Evolutionary conservation across 2,329 filamentous ascomycete genomes (phyloP), one percentile per base, ranked within the genome.

Genomic region (Lomentospora prolificans): DNA sequence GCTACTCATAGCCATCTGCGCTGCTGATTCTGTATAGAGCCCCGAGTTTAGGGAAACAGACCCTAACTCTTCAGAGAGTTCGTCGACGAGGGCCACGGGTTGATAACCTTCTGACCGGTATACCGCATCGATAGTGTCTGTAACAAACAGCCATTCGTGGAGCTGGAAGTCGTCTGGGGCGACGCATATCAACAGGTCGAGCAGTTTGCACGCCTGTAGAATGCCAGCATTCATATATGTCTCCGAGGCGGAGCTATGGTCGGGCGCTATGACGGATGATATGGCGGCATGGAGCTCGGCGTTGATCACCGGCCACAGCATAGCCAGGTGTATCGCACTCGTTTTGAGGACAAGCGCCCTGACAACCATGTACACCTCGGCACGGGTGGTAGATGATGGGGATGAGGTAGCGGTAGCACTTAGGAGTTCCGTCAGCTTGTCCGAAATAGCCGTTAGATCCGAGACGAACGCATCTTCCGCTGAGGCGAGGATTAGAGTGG

Each of bases 121-220:
- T 31, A 99, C 88, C 1, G 94, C 91, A 64, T 99, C 94, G 60
- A 96, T 91, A 12, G 92, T 97, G 69, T 99, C 94, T 1, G 90
- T 95, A 56, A 99, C 85, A 69, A 96, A 99, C 3, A 97, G 81
- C 94, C 94, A 99, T 73, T 96, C 90, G 64, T 95, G 87, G n/a
- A 97, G 80, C 69, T 97, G 94, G 71, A 97, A 99, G 67, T 99
- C 94, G 62, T 99, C 94, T 0, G 91, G 92, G 3, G 88, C 86
- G 6, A 91, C 77, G 46, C 90, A 85, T 12, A 97, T 80, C n/a
- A 99, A 76, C 19, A 90, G 76, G 65, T 99, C 94, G 3, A 99
- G 79, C 3, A 99, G 78, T 67, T 97, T 99, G 72, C 91, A 96
- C 0, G 90, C 91, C 68, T 99, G 92, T 3, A 99, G 73, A 14